A percentile compares a stretch with the other conserved stretches of the same genome.
These are phyloP conservation scores for Trichoderma breve DNA, from an alignment of 2,329 filamentous ascomycete species.

Conservation along the genomic window DNA sequence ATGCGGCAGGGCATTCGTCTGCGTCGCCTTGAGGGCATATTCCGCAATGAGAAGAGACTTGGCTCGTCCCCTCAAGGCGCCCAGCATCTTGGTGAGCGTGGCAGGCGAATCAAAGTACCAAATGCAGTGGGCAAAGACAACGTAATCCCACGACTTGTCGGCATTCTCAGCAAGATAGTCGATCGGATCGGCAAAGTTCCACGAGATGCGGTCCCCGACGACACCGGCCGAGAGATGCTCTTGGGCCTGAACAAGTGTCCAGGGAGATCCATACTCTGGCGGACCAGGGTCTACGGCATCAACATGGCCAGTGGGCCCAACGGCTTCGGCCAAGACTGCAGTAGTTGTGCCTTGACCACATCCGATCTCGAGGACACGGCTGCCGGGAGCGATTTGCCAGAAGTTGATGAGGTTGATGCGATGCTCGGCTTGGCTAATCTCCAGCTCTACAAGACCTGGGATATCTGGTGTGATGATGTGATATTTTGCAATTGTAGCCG, in stretches of 20 bases:
- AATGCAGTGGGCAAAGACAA: conserved; percentile 50
- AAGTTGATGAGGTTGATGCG: conserved; percentile 36
- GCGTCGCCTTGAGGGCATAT: conserved; percentile 35
- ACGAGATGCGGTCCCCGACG: conserved; percentile 44
- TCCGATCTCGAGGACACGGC: conserved; percentile 54
- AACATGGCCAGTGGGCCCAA: conserved; percentile 44
- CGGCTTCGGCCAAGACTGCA: conserved; percentile 48
- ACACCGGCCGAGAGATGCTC: conserved; percentile 39
- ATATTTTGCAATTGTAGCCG: conserved; percentile 20
- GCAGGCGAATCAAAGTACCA: conserved; percentile 51
- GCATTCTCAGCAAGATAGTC: conserved; percentile 34
- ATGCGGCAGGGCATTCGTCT: conserved; percentile 44
- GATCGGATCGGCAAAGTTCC: conserved; percentile 39
- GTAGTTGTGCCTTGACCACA: conserved; percentile 61
- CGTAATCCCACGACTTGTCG: conserved; percentile 40
- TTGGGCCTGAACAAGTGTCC: conserved; percentile 50
- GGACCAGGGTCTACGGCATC: conserved; percentile 53
- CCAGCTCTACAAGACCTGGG: conserved; percentile 20
- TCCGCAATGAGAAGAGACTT: conserved; percentile 28
- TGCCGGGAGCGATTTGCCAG: conserved; percentile 39
- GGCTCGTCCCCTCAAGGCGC: conserved; percentile 25
- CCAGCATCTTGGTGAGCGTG: conserved; percentile 27
- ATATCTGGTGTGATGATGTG: background rate
- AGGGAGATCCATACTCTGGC: conserved; percentile 49
- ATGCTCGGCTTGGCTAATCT: conserved; percentile 33